Percentiles rank a stretch among this genome's conserved stretches.
Conservation (phyloP, 2,329 filamentous ascomycete genomes). For the Thyridium curvatum region DNA sequence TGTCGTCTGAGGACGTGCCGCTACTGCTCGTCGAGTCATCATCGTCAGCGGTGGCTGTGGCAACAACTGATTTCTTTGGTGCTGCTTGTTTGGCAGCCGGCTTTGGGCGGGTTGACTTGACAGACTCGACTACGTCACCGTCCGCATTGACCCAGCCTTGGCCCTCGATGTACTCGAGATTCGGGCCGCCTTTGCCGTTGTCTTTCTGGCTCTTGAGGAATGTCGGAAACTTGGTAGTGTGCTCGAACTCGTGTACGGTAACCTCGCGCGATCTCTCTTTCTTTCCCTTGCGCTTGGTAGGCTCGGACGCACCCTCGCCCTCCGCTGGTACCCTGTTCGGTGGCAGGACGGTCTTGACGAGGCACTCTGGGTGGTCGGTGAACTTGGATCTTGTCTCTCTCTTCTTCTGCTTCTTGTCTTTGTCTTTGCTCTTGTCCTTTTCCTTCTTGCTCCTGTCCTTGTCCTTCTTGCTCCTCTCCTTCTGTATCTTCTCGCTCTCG, state of each 20-base stretch:
- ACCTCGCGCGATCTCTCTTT: conserved; percentile 38
- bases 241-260: conserved; percentile 83
- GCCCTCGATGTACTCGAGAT: conserved; percentile 67
- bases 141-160: conserved; percentile 82
- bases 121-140: conserved; percentile 66
- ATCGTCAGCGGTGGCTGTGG: conserved; percentile 13
- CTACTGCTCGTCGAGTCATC: conserved; percentile 17
- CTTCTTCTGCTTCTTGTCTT: conserved; percentile 50
- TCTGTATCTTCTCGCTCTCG: conserved; percentile 40
- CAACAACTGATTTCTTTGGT: conserved; percentile 8
- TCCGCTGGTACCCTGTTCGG: conserved; percentile 35
- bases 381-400: conserved; percentile 66
- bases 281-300: conserved; percentile 53
- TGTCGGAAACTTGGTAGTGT: conserved; percentile 73
- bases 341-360: conserved; percentile 76
- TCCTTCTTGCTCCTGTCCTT: conserved; percentile 36
- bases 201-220: conserved; percentile 61
- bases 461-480: conserved; percentile 35
- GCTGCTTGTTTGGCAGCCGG: conserved; percentile 11
- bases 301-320: conserved; percentile 38
- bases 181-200: conserved; percentile 30
- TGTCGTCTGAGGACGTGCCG: conserved; percentile 12
- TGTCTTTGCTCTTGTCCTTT: conserved; percentile 42
- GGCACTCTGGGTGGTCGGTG: conserved; percentile 71
- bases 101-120: conserved; percentile 29